Percentiles rank a stretch among this genome's conserved stretches.
Conservation (phyloP, 2,329 filamentous ascomycete species). For the Beauveria sp. region DNA sequence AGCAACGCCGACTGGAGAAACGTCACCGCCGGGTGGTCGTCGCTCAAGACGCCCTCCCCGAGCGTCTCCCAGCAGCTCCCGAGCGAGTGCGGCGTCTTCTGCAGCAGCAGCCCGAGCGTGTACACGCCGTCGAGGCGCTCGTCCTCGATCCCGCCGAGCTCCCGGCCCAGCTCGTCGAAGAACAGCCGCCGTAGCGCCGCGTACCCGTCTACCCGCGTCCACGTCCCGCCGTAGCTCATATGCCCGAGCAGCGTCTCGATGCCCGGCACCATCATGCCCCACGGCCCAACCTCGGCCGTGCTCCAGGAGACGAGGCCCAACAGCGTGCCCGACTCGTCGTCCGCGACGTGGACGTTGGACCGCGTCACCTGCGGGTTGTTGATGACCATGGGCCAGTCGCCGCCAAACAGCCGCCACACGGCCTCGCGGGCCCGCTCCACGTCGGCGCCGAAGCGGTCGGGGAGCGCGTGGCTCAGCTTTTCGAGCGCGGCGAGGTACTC, state of each 20-base stretch:
- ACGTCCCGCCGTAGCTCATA: neutral
- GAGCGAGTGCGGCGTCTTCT: neutral
- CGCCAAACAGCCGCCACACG: neutral
- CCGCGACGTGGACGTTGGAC: neutral
- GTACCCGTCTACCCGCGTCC: neutral
- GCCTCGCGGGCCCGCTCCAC: neutral
- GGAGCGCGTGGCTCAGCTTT: neutral
- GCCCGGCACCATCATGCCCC: neutral
- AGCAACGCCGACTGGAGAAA: neutral
- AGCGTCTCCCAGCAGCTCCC: neutral
- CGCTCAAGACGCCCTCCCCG: neutral
- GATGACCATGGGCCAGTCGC: neutral
- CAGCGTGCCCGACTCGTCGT: neutral
- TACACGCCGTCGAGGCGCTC: neutral
- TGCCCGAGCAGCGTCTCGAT: neutral
- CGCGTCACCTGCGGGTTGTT: neutral
- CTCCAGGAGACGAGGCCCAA: neutral
- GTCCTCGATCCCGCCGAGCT: neutral
- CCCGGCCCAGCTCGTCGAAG: neutral
- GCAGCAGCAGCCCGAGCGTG: neutral
- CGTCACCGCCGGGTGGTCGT: neutral
- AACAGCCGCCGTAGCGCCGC: neutral
- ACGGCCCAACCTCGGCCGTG: neutral
- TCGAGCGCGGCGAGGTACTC: neutral
- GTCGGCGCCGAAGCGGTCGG: neutral